Evolutionary conservation across 352 stramenopile species (phyloP), one percentile per base, ranked within the genome.

Genomic region (Globisporangium apiculatum): DNA sequence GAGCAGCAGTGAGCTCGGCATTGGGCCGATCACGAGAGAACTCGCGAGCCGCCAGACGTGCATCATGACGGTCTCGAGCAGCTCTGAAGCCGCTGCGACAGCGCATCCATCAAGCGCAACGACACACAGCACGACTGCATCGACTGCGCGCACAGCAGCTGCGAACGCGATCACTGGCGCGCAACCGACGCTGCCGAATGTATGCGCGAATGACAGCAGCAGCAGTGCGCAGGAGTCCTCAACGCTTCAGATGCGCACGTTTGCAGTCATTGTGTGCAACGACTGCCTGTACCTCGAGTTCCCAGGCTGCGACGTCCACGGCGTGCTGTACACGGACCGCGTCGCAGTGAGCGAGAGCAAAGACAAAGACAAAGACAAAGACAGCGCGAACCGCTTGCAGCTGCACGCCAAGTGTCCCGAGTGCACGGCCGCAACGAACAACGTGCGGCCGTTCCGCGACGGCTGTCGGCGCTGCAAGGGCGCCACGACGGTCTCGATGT

Each of bases 251-350:
- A 72, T 95, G 60, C 84, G 86, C 0, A 67, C 64, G 17, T 95
- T 93, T 55, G 83, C 83, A 6, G 81, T 84, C 37, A 93, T 95
- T 61, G 63, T 94, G 8, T 95, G 86, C 67, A 73, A 69, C 64
- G 66, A 80, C 36, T 95, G 86, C 51, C 71, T 83, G n/a, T 95
- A 92, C 61, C 63, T 95, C 17, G 86, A 95, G 65, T 95, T 95
- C 56, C 86, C 86, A 0, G 86, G 86, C 45, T 95, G 86, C 57
- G 84, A 95, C 55, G 76, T 93, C 7, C 86, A 95, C 53, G 83
- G 85, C 51, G 69, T 89, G 1, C 59, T 95, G 37, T 95, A 94
- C 58, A 91, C 84, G 6, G 71, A 95, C 42, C 69, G 69, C 48
- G 55, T 88, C n/a, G 53, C 42, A 10, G 46, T 40, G 5, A 47